Evolutionary conservation across 2,329 filamentous ascomycete species (phyloP).

Genomic region (Penicillium sp.): DNA sequence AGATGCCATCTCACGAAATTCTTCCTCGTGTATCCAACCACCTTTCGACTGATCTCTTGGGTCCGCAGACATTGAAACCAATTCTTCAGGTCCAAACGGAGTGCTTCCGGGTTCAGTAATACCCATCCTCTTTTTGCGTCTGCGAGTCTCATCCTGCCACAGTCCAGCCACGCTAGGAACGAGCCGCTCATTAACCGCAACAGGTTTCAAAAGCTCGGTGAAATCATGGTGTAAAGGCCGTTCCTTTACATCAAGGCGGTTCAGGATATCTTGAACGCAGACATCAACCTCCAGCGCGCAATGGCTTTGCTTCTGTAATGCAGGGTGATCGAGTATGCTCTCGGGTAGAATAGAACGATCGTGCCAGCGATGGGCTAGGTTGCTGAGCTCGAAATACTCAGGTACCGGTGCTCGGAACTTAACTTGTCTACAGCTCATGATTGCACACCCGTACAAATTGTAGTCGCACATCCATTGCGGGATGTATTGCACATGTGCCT

Average conservation of each 20-base stretch:
- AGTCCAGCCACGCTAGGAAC: slow-evolving; percentile 92
- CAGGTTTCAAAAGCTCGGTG: slow-evolving; percentile 64
- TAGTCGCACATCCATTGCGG: slow-evolving; percentile 98
- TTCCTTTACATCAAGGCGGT: slow-evolving; percentile 70
- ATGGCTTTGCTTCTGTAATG: slow-evolving; percentile 75
- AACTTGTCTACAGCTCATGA: slow-evolving; percentile 69
- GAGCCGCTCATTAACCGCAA: slow-evolving; percentile 69
- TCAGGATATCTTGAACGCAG: slow-evolving; percentile 81
- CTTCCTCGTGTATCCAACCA: slow-evolving; percentile 92
- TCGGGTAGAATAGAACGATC: slow-evolving; percentile 63
- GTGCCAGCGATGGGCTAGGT: slow-evolving; percentile 72
- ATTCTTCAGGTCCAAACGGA: slow-evolving; percentile 74
- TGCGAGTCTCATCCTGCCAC: slow-evolving; percentile 84
- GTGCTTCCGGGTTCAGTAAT: slow-evolving; percentile 63
- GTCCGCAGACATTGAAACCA: slow-evolving; percentile 88
- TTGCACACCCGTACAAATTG: slow-evolving; percentile 91
- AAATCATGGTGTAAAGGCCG: slow-evolving; percentile 87
- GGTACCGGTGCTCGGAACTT: slow-evolving; percentile 76
- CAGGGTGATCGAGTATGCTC: slow-evolving; percentile 59
- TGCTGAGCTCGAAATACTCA: slow-evolving; percentile 60
- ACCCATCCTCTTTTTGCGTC: slow-evolving; percentile 70
- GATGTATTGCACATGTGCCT: slow-evolving; percentile 88
- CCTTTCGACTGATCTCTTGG: slow-evolving; percentile 66
- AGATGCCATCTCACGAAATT: slow-evolving; percentile 66
- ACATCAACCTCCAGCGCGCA: slow-evolving; percentile 89